phyloP scores from a whole-genome alignment of 495 filamentous ascomycete species.

The Tuber microsphaerosporum region DNA sequence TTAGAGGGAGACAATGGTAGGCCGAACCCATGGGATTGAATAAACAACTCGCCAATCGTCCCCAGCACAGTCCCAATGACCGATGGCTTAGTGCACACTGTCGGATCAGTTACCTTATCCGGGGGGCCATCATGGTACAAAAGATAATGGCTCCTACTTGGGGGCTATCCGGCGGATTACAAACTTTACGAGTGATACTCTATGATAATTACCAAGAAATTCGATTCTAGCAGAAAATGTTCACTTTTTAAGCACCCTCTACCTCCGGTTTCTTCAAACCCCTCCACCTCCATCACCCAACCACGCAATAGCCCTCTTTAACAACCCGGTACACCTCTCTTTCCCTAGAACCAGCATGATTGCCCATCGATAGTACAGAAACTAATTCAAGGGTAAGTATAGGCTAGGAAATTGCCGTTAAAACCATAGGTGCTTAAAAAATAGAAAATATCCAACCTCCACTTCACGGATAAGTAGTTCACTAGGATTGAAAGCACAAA shows the following conservation, averaged over 20 bases:
- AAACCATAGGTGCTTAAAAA: no score
- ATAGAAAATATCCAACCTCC: no score
- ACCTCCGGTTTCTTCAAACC: neutral
- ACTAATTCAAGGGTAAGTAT: no score
- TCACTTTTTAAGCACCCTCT: neutral
- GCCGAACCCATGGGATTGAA: neutral
- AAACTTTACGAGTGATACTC: neutral
- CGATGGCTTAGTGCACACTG: neutral
- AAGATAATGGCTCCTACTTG: neutral
- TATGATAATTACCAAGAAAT: neutral
- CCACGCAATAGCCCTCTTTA: constrained; percentile 46
- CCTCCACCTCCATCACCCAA: constrained; percentile 4
- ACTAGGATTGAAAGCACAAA: no score
- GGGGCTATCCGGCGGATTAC: neutral
- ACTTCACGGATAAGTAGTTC: no score
- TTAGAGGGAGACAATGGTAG: neutral
- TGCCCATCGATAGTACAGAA: constrained; percentile 33
- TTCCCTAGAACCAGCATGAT: constrained; percentile 61
- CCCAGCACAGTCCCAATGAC: neutral
- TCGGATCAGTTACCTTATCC: neutral
- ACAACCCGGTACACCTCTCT: constrained; percentile 52
- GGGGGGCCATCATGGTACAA: neutral
- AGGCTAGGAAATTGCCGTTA: no score
- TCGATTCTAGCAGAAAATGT: neutral
- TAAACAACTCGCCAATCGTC: neutral